phyloP scores from a whole-genome alignment of 2,329 filamentous ascomycete genomes.

The Diaporthe nobilis region DNA sequence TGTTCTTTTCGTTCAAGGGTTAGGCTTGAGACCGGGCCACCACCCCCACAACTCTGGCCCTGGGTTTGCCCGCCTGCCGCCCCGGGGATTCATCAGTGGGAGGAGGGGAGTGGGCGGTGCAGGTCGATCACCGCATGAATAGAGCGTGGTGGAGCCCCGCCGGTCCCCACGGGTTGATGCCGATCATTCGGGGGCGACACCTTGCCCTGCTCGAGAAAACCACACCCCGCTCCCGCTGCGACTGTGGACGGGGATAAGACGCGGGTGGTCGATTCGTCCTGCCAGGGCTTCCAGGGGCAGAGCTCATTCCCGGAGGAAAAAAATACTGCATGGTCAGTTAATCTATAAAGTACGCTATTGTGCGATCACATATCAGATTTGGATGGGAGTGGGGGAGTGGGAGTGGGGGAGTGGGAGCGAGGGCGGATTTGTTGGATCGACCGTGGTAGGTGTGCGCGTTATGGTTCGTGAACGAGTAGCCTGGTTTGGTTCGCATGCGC shows the following conservation, averaged over 20 bases:
- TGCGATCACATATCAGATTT: background rate
- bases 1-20: background rate
- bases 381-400: background rate
- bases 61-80: background rate
- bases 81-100: background rate
- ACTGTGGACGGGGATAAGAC: background rate
- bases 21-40: background rate
- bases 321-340: background rate
- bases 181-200: conserved; percentile 20
- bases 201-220: conserved; percentile 5
- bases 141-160: background rate
- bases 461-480: conserved; percentile 3
- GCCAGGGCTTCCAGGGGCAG: background rate
- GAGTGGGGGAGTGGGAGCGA: conserved; percentile 10
- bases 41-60: background rate
- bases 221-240: conserved; percentile 8
- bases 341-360: background rate
- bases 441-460: conserved; percentile 1
- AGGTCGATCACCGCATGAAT: conserved; percentile 25
- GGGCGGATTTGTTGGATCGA: background rate
- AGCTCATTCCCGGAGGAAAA: background rate
- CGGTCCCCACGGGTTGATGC: conserved; percentile 26
- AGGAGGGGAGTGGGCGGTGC: conserved; percentile 16
- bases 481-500: conserved; percentile 13
- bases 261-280: background rate